A percentile compares a stretch with the other conserved stretches of the same genome.
Conservation (phyloP, 148 eudicot species). For the Vaccinium myrtillus region DNA sequence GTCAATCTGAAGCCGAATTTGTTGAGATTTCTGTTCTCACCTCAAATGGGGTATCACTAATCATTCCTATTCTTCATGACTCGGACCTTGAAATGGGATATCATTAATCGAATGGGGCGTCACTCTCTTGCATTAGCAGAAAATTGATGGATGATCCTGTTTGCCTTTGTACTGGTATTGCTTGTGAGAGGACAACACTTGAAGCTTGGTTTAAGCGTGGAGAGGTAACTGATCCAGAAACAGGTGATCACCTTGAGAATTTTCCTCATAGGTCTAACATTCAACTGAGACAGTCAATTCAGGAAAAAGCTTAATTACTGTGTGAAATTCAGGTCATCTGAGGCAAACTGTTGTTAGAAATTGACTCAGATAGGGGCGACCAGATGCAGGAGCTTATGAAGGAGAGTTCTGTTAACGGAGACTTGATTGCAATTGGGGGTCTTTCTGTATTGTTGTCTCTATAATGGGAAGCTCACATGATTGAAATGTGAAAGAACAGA, state of each 20-base stretch:
- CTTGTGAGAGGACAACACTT: slow-evolving; percentile 37
- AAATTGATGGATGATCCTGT: slow-evolving; percentile 44
- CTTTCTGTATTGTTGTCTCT: slow-evolving; percentile 26
- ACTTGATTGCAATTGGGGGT: slow-evolving; percentile 41
- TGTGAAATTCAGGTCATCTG: slow-evolving; percentile 34
- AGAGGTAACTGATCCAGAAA: no score
- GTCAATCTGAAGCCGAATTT: no score
- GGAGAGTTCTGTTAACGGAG: slow-evolving; percentile 36
- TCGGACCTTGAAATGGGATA: no score
- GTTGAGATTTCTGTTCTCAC: no score
- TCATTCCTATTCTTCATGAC: no score
- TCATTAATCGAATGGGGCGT: no score
- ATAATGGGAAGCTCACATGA: slow-evolving; percentile 19
- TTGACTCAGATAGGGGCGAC: slow-evolving; percentile 17
- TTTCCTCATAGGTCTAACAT: no score
- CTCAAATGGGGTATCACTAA: no score
- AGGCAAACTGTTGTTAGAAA: slow-evolving; percentile 21
- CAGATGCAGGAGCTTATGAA: slow-evolving; percentile 34
- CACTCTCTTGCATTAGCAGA: slow-evolving; percentile 14
- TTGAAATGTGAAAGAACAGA: slow-evolving; percentile 24
- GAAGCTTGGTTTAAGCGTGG: slow-evolving; percentile 37
- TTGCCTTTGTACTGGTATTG: slow-evolving; percentile 43
- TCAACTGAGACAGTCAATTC: no score
- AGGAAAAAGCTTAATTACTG: slow-evolving; percentile 43
- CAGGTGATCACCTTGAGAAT: no score